Evolutionary conservation across 192 early-diverging fungal species (phyloP).

Genomic region (Coemansia sp.): DNA sequence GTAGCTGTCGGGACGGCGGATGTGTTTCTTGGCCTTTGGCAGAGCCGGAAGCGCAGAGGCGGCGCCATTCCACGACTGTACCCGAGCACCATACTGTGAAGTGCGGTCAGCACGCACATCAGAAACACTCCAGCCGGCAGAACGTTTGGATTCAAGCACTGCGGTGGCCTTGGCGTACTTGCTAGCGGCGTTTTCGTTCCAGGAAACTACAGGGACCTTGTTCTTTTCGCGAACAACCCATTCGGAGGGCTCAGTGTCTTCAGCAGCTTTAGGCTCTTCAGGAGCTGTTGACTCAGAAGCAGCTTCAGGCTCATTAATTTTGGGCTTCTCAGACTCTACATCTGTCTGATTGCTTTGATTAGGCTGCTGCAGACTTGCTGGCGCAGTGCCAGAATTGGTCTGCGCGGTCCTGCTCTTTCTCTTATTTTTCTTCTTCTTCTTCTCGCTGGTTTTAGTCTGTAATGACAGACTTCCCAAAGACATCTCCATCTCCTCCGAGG

Average conservation of each 20-base stretch:
- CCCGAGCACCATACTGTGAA: constrained; percentile 56
- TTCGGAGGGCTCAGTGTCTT: constrained; percentile 8
- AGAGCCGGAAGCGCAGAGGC: constrained; percentile 28
- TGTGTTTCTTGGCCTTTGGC: constrained; percentile 46
- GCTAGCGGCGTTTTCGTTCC: constrained; percentile 51
- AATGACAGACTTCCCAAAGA: constrained; percentile 8
- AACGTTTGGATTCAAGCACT: constrained; percentile 50
- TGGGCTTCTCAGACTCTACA: too few relatives aligned
- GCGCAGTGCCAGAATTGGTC: too few relatives aligned
- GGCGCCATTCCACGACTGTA: constrained; percentile 54
- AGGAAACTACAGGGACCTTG: constrained; percentile 26
- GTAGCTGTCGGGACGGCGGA: constrained; percentile 59
- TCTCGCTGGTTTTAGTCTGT: constrained; percentile 3
- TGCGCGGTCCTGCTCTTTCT: constrained; percentile 10
- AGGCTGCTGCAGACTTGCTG: too few relatives aligned
- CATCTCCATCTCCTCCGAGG: constrained; percentile 41
- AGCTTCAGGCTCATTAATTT: not conserved
- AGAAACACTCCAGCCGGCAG: constrained; percentile 42
- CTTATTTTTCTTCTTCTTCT: constrained; percentile 45
- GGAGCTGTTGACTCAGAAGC: too few relatives aligned
- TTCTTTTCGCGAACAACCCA: constrained; percentile 40
- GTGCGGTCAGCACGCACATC: constrained; percentile 39
- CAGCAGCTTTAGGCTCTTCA: not conserved
- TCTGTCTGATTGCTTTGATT: too few relatives aligned
- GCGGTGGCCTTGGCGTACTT: constrained; percentile 52